A percentile compares a stretch with the other conserved stretches of the same genome.
phyloP scores from a whole-genome alignment of 148 eudicot species.

The Chenopodium album region DNA sequence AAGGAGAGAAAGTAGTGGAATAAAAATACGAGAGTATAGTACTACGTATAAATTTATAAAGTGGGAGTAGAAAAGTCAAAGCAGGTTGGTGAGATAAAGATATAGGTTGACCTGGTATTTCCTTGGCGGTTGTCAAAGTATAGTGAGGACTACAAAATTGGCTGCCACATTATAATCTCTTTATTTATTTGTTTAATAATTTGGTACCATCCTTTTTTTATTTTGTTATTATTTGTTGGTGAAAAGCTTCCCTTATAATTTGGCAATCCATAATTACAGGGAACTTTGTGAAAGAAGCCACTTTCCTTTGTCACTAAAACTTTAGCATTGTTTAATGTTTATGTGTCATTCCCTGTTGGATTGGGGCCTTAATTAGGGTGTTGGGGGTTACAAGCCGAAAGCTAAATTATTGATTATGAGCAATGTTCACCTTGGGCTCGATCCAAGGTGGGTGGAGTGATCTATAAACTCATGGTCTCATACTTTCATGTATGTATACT shows the following conservation, averaged over 20 bases:
- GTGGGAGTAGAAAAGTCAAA: background rate
- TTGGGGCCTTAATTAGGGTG: no score
- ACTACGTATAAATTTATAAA: no score
- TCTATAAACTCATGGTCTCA: no score
- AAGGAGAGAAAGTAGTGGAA: background rate
- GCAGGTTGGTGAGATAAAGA: background rate
- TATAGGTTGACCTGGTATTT: background rate
- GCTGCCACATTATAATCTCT: background rate
- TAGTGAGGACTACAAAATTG: background rate
- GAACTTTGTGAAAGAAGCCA: conserved; percentile 8
- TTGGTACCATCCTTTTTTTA: no score
- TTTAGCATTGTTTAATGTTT: background rate
- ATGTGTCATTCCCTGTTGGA: no score
- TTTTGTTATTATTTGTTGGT: no score
- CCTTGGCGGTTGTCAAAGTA: conserved; percentile 6
- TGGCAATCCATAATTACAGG: conserved; percentile 2
- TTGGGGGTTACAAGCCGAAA: no score
- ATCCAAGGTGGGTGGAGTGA: no score
- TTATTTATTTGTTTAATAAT: background rate
- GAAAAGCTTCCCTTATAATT: background rate
- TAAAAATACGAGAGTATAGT: background rate
- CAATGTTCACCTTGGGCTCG: no score
- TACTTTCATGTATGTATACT: no score
- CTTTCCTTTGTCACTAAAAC: conserved; percentile 1
- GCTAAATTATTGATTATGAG: no score